Evolutionary conservation across 2,329 filamentous ascomycete genomes (phyloP).

Genomic region (Cercospora sp.): DNA sequence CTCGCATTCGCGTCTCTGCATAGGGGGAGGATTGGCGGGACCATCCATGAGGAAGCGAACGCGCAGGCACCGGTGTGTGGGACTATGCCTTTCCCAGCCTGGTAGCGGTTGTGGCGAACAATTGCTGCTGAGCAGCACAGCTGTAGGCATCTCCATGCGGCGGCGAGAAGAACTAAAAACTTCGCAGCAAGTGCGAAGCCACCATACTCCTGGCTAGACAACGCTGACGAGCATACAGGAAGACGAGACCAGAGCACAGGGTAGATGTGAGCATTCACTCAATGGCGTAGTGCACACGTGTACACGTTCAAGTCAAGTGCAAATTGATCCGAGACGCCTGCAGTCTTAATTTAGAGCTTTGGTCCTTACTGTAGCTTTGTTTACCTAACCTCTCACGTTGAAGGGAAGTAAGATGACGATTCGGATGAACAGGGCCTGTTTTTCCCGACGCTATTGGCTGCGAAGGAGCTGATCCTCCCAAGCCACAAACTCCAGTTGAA

Average conservation of each 20-base stretch:
- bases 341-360: not conserved
- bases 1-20: not conserved
- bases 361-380: not conserved
- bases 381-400: not conserved
- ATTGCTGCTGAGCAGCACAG: not conserved
- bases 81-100: not conserved
- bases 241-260: not conserved
- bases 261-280: not conserved
- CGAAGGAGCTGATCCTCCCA: not conserved
- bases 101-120: not conserved
- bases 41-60: not conserved
- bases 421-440: not conserved
- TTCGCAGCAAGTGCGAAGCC: not conserved
- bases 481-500: not conserved
- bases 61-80: not conserved
- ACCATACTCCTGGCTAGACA: not conserved
- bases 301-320: not conserved
- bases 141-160: not conserved
- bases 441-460: not conserved
- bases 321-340: not conserved
- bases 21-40: not conserved
- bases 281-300: not conserved
- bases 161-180: not conserved
- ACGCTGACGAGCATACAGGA: not conserved
- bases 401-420: not conserved